Evolutionary conservation across 2,329 filamentous ascomycete species (phyloP), one percentile per base, ranked within the genome.

Genomic region (Verticillium tricorpus): DNA sequence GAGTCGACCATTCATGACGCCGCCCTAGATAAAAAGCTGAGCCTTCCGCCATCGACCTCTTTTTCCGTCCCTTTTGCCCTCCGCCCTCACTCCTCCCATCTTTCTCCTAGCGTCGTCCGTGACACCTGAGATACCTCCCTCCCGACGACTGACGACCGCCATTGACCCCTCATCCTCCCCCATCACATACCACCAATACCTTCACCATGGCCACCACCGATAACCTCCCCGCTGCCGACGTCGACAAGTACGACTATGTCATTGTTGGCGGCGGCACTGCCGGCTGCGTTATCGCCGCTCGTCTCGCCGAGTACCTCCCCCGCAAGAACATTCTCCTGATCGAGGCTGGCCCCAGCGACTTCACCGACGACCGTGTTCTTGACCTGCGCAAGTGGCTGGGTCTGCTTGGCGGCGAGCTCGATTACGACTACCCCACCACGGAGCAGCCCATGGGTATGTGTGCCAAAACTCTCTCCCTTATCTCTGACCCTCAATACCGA

Each of bases 321-420:
- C 82, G 91, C 75, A 93, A 91, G 79, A 89, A 85, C 67, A 85
- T 94, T 62, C 85, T 97, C 62, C 76, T 96, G 70, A 90, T 97
- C 74, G 93, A 97, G 80, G 93, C 89, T 67, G 93, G 93, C 56
- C 93, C 93, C 61, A 94, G 90, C 73, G 93, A 96, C 76, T 95
- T 89, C 77, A 90, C 90, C 81, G 90, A 96, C 75, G 89, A 95
- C 75, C 87, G 91, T 61, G 93, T 96, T 56, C 84, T 96, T 58
- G 88, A 94, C 69, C 84, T 96, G 68, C 92, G 92, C 72, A 88
- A 96, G 77, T 96, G 93, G 93, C 82, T 96, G 66, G 87, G 84
- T 66, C 82, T 97, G 58, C 86, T 97, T 32, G 93, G 93, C 66
- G 91, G 92, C 71, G 88, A 96, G 72, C 85, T 96, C 64, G 93